Base-by-base conservation (phyloP, 164 flowering plant genomes). In the Dillenia suffruticosa region DNA sequence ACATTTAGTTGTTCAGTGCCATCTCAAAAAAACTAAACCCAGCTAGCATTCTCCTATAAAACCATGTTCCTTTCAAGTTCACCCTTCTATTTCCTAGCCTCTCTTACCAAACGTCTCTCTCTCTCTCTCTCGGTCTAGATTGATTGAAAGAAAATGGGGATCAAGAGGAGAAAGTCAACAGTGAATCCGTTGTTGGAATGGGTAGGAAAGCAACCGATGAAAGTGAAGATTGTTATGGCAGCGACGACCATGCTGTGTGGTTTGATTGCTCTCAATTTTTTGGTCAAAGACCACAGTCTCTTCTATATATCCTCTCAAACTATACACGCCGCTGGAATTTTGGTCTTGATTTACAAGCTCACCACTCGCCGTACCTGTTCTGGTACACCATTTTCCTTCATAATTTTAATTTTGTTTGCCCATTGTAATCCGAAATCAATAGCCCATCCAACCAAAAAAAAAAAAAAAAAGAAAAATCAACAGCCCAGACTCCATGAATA, bases 301-400 rank as follows among this genome's bases (percentile, higher is more conserved):
- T 81, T 91, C 70, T 88, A 82, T 49, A 53, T 87, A 49, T 86
- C 80, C 1, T 71, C 88, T 2, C 90, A 91, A 65, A 61, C 75
- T 4, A 58, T 77, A 12, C 97, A 90, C 61, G 82, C 79, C 46
- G 72, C 64, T 16, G 97, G 92, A 13, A 82, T 90, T 58, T 5
- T 79, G 49, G 81, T 85, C 62, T 72, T 88, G 65, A 76, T 82
- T 58, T 84, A 84, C 72, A 90, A 90, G 79, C 91, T 90, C 77
- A 72, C 76, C 22, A 71, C 78, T 12, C 72, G 80, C 51, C 82
- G 84, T 71, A 80, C 84, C 48, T 91, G 90, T 71, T 82, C 95
- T 49, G 91, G 97, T 88, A 77, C 15, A 2, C 24, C 10, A 16
- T 48, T n/a, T 26, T 10, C 52, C 10, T 58, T 56, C 16, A 9